Percentiles rank a stretch among this genome's conserved stretches.
phyloP scores from a whole-genome alignment of 176 grass and related monocot genomes.

The Pontederia crassipes region DNA sequence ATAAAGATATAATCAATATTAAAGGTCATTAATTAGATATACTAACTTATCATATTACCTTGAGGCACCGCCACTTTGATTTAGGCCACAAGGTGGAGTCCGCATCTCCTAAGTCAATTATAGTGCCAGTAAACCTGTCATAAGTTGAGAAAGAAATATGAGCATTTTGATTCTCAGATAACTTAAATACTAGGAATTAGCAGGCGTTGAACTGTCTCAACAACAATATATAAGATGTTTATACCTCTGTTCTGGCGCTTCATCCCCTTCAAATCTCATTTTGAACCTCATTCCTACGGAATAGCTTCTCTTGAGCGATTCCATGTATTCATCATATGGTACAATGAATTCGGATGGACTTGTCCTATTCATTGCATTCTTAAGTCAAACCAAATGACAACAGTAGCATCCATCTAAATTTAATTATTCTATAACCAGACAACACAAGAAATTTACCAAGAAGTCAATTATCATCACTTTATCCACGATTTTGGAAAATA shows the following conservation, averaged over 20 bases:
- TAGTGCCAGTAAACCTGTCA: conserved; percentile 78
- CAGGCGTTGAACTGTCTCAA: no score
- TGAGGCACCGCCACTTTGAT: conserved; percentile 77
- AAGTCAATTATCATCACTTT: no score
- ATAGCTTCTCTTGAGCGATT: conserved; percentile 30
- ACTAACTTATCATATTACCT: conserved; percentile 22
- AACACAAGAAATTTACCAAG: no score
- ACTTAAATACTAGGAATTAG: no score
- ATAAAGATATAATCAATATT: background rate
- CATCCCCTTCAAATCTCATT: conserved; percentile 52
- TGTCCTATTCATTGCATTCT: conserved; percentile 24
- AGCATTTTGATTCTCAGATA: no score
- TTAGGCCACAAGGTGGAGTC: conserved; percentile 50
- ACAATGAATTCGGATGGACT: conserved; percentile 42
- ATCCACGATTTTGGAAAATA: no score
- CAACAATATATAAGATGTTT: no score
- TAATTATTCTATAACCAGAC: no score
- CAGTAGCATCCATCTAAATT: background rate
- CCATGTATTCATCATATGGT: conserved; percentile 39
- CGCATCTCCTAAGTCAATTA: conserved; percentile 73
- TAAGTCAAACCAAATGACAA: background rate
- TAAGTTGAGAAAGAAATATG: no score
- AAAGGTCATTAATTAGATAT: background rate
- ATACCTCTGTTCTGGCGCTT: conserved; percentile 42
- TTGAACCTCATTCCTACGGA: conserved; percentile 33